A percentile compares a stretch with the other conserved stretches of the same genome.
Conservation (phyloP, 129 eudicot species). For the Arctium minus region DNA sequence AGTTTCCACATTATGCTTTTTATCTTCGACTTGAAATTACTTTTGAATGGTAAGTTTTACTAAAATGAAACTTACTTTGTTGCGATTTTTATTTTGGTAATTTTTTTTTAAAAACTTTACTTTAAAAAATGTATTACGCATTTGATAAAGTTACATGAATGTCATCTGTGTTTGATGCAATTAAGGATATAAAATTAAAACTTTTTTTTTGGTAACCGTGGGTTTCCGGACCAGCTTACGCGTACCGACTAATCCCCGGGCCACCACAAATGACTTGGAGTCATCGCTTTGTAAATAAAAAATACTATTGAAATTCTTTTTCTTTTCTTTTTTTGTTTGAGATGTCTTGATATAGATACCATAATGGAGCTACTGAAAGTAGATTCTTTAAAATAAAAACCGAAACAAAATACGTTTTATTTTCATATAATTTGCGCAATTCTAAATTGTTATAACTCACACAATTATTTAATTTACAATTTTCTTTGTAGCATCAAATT, state of each 20-base stretch:
- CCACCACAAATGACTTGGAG: too few species aligned
- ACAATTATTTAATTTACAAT: background rate
- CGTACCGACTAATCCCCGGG: too few species aligned
- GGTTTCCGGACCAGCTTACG: too few species aligned
- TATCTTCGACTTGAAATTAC: background rate
- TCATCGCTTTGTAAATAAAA: background rate
- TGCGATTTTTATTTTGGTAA: too few species aligned
- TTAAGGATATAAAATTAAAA: background rate
- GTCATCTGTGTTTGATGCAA: background rate
- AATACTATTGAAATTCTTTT: too few species aligned
- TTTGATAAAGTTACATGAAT: background rate
- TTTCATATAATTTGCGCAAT: too few species aligned
- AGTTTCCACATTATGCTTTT: background rate
- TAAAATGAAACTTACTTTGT: too few species aligned
- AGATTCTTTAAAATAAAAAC: background rate
- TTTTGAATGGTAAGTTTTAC: background rate
- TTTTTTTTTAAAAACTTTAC: too few species aligned
- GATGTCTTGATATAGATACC: background rate
- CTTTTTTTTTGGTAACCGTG: too few species aligned
- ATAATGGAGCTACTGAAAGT: too few species aligned
- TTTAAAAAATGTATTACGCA: background rate
- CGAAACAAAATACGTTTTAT: background rate
- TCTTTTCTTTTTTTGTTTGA: background rate
- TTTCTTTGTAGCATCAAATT: background rate
- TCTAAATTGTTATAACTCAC: background rate